Evolutionary conservation across 306 rosid species (phyloP).

Genomic region (Chamaecrista fasciculata): DNA sequence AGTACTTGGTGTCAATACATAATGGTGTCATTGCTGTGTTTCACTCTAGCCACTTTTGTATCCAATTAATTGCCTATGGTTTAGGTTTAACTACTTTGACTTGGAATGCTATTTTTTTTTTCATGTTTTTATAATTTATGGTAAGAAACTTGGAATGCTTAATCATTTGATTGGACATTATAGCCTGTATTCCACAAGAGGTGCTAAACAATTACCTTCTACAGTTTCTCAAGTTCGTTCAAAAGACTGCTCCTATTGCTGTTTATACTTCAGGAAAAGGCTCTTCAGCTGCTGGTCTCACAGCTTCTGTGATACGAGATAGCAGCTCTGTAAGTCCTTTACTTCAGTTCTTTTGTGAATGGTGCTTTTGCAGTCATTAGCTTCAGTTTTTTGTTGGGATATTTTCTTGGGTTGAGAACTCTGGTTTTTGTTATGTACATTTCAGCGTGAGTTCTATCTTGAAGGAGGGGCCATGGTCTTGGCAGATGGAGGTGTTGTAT

Average conservation of each 20-base stretch:
- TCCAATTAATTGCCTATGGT: background rate
- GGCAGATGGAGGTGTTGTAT: conserved; percentile 99
- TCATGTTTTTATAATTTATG: background rate
- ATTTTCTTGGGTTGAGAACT: conserved; percentile 6
- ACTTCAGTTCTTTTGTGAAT: conserved; percentile 17
- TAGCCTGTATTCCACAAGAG: conserved; percentile 11
- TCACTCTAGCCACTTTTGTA: conserved; percentile 5
- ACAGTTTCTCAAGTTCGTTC: conserved; percentile 97
- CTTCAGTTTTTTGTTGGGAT: conserved; percentile 15
- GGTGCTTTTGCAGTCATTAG: background rate
- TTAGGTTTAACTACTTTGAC: background rate
- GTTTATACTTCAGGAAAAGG: conserved; percentile 99
- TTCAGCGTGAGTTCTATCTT: conserved; percentile 96
- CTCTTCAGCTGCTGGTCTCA: conserved; percentile 97
- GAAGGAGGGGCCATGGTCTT: conserved; percentile 99
- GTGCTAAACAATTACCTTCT: conserved; percentile 33
- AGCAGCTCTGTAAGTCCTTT: conserved; percentile 70
- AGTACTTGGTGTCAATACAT: conserved; percentile 8
- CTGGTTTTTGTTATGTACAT: conserved; percentile 33
- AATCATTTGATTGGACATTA: background rate
- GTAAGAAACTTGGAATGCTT: background rate
- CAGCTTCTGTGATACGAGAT: conserved; percentile 94
- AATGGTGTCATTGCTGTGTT: conserved; percentile 1
- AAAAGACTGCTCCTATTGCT: conserved; percentile 95
- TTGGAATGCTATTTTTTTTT: conserved; percentile 2